These are phyloP conservation scores for Sicyos baderoa DNA, from an alignment of 306 rosid genomes.

Conservation along the genomic window DNA sequence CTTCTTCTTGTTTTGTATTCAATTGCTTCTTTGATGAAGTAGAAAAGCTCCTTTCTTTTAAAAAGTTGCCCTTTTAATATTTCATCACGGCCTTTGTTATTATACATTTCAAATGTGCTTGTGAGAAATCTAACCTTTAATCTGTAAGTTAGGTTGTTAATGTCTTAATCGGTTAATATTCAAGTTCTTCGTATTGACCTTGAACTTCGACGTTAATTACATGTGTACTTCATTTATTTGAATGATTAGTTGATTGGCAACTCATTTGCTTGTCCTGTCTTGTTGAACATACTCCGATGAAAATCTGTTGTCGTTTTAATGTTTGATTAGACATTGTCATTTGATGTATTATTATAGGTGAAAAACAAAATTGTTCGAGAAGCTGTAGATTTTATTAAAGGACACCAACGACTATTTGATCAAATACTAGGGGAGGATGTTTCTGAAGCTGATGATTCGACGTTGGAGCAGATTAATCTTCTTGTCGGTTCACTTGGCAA, in stretches of 20 bases:
- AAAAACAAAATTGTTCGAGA: slow-evolving; percentile 89
- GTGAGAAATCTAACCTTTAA: not conserved
- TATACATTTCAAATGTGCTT: not conserved
- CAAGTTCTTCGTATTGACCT: not conserved
- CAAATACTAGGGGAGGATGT: slow-evolving; percentile 66
- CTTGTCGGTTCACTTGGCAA: slow-evolving; percentile 89
- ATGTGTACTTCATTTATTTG: not conserved
- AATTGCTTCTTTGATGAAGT: not conserved
- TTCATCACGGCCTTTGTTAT: not conserved
- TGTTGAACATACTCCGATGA: not conserved
- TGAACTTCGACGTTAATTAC: not conserved
- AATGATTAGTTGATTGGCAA: not conserved
- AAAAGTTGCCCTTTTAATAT: not conserved
- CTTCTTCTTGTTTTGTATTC: not conserved
- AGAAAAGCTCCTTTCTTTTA: not conserved
- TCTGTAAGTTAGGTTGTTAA: too few species aligned
- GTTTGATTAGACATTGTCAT: not conserved
- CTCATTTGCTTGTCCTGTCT: not conserved
- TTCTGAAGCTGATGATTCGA: slow-evolving; percentile 59
- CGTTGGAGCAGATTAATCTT: slow-evolving; percentile 82
- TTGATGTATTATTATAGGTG: slow-evolving; percentile 40
- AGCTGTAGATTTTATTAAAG: slow-evolving; percentile 77
- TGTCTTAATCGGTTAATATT: not conserved
- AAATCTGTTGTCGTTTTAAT: not conserved
- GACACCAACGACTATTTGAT: slow-evolving; percentile 67